phyloP scores from a whole-genome alignment of 164 flowering plant species.

The Chloranthus sessilifolius region DNA sequence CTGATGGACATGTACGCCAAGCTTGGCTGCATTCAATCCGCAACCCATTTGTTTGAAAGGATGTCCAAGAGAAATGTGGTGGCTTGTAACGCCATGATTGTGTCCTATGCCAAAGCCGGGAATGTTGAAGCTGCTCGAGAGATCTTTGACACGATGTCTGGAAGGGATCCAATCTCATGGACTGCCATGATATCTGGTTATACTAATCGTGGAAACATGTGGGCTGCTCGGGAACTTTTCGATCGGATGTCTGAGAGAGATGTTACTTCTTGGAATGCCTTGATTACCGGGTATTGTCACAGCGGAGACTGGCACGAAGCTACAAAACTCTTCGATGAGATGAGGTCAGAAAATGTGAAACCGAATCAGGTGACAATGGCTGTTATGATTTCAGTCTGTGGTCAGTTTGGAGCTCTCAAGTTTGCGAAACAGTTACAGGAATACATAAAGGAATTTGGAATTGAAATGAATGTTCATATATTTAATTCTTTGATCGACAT shows the following conservation, averaged over 20 bases:
- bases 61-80: constrained; percentile 10
- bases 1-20: constrained; percentile 14
- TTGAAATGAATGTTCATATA: constrained; percentile 4
- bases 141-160: constrained; percentile 9
- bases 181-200: constrained; percentile 11
- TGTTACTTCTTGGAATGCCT: constrained; percentile 12
- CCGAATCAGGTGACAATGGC: constrained; percentile 16
- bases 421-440: constrained; percentile 3
- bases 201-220: constrained; percentile 8
- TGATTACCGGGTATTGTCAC: constrained; percentile 11
- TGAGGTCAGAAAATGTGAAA: constrained; percentile 7
- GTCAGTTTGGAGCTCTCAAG: constrained; percentile 12
- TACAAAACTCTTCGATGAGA: constrained; percentile 5
- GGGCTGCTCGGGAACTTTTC: constrained; percentile 8
- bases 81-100: constrained; percentile 11
- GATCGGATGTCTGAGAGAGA: constrained; percentile 6
- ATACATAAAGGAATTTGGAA: not conserved
- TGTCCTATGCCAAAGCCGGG: constrained; percentile 7
- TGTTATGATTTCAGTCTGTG: constrained; percentile 6
- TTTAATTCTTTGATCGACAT: constrained; percentile 32
- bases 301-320: constrained; percentile 8
- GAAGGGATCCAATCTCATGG: constrained; percentile 13
- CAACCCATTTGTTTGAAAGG: constrained; percentile 5
- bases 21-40: constrained; percentile 9
- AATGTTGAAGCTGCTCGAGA: constrained; percentile 3